Evolutionary conservation across 1,284 basidiomycete species (phyloP).

Genomic region (Exsudoporus floridanus): DNA sequence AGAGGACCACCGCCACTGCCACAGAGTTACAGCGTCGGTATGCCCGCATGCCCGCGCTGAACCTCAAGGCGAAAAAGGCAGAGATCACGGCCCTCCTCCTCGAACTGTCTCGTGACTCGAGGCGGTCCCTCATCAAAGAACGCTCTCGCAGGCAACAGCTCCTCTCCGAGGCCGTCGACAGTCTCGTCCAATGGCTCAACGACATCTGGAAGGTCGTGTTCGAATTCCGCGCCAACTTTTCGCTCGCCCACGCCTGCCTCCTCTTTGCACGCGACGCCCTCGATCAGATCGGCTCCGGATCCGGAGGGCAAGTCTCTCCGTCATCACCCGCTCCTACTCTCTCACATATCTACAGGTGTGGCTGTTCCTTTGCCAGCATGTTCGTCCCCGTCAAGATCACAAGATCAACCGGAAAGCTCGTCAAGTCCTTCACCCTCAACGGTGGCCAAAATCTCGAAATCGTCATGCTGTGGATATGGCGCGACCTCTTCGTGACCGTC

Average conservation of each 20-base stretch:
- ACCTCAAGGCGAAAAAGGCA: slow-evolving; percentile 50
- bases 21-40: slow-evolving; percentile 40
- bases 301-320: slow-evolving; percentile 44
- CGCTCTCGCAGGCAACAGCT: slow-evolving; percentile 53
- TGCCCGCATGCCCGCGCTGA: slow-evolving; percentile 45
- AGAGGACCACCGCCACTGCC: slow-evolving; percentile 37
- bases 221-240: slow-evolving; percentile 53
- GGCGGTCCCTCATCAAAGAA: slow-evolving; percentile 51
- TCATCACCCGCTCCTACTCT: not conserved
- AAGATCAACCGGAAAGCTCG: slow-evolving; percentile 39
- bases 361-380: slow-evolving; percentile 41
- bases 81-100: slow-evolving; percentile 52
- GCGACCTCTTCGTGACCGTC: slow-evolving; percentile 59
- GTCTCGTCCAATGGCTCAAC: slow-evolving; percentile 54
- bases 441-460: slow-evolving; percentile 50
- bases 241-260: slow-evolving; percentile 54
- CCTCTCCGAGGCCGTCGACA: slow-evolving; percentile 52
- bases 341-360: slow-evolving; percentile 21
- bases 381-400: slow-evolving; percentile 48
- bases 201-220: slow-evolving; percentile 60
- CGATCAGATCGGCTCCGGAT: slow-evolving; percentile 42
- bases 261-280: slow-evolving; percentile 49
- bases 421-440: slow-evolving; percentile 52
- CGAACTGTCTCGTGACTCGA: slow-evolving; percentile 51
- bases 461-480: slow-evolving; percentile 65